Percentiles rank a stretch among this genome's conserved stretches.
Conservation (phyloP, 352 stramenopile genomes). For the Phytophthora cajani region DNA sequence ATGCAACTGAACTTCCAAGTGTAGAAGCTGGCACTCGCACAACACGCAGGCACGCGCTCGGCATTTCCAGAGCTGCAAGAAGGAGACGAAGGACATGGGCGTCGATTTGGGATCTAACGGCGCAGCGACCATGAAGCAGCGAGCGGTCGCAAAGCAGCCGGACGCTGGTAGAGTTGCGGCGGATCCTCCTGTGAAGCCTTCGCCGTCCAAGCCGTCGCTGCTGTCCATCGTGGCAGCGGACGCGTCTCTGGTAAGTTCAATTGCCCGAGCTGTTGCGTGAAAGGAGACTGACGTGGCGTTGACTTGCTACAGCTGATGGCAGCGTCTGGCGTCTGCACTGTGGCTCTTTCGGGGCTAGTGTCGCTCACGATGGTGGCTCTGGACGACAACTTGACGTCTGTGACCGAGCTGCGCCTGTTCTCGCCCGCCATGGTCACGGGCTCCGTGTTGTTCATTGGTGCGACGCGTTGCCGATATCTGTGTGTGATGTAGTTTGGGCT, state of each 20-base stretch:
- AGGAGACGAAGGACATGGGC: conserved; percentile 18
- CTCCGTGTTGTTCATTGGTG: conserved; percentile 61
- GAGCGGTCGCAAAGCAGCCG: conserved; percentile 6
- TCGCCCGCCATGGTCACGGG: conserved; percentile 68
- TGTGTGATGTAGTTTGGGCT: neutral
- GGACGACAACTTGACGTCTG: conserved; percentile 51
- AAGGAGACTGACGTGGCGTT: neutral
- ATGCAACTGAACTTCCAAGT: neutral
- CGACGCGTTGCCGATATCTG: neutral
- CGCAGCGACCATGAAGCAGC: conserved; percentile 24
- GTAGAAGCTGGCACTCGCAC: neutral
- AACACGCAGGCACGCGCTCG: too few species aligned
- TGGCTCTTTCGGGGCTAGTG: conserved; percentile 60
- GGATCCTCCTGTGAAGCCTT: conserved; percentile 15
- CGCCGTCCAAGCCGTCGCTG: conserved; percentile 33
- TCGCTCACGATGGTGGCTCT: conserved; percentile 56
- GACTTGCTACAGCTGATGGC: conserved; percentile 30
- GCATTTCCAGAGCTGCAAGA: neutral
- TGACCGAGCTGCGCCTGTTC: conserved; percentile 72
- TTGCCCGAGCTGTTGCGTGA: neutral
- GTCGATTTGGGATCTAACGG: conserved; percentile 23
- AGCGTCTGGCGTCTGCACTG: conserved; percentile 51
- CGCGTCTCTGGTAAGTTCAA: conserved; percentile 45
- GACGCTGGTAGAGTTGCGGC: conserved; percentile 5
- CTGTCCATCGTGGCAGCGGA: conserved; percentile 58